Base-by-base conservation (phyloP, 805 yeast species). In the Lipomyces lipofer region DNA sequence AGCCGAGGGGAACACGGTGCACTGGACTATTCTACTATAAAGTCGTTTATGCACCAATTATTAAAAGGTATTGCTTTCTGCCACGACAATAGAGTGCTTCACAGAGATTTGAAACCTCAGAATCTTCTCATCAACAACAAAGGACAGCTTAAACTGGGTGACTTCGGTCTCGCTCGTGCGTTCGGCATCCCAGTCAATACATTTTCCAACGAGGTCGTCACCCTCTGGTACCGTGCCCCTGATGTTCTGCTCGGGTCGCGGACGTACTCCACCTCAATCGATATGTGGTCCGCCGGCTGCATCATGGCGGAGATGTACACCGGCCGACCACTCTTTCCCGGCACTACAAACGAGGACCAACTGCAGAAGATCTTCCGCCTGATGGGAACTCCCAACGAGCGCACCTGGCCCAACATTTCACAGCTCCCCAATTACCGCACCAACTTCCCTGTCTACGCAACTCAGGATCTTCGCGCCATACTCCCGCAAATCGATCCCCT, bases 221-320 rank as follows among this genome's bases (percentile, higher is more conserved):
- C 99, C 0, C 75, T 94, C 60, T 94, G 99, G 99, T 92, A 92
- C 72, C 81, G 99, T 61, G 97, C 98, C 0, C 99, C 99, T 0
- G 99, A 92, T 69, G 98, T 94, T 28, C 75, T 94, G 49, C 78
- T 94, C 67, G 99, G 99, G 1, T 89, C 96, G 2, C 82, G 97
- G 64, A 92, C 95, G 52, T 94, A 94, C 72, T 87, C 96, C 43
- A 94, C 99, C 0, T 91, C 97, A 7, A 95, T 94, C 57, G 99
- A 94, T 69, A 88, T 94, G 74, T 94, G 99, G 99, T 89, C 97
- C 15, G 95, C 96, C 13, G 99, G 99, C 13, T 94, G 99, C 73
- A 94, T 94, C 51, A 80, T 94, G 69, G 98, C 97, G 2, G 99
- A 94, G 68, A 92, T 94, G 98, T 86, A 94, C 67, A 88, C 96